Conservation (phyloP, 1,139 yeast species). For the Barnettozyma hawaiiensis region DNA sequence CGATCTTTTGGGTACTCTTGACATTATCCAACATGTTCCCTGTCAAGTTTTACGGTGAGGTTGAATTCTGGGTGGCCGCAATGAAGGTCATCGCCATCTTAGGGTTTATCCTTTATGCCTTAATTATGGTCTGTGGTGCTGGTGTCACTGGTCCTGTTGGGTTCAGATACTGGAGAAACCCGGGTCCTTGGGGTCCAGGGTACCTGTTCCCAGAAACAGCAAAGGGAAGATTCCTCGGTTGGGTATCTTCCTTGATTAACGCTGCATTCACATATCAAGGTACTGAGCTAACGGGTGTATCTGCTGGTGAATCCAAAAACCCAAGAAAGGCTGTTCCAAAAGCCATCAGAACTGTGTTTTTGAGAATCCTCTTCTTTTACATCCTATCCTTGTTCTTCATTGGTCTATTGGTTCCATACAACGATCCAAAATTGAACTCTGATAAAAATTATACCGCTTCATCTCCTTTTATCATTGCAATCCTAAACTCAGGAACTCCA, state of each 20-base stretch:
- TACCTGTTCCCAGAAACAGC: conserved; percentile 43
- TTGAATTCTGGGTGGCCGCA: conserved; percentile 68
- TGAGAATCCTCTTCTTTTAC: conserved; percentile 77
- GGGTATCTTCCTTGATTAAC: conserved; percentile 60
- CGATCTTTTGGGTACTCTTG: conserved; percentile 56
- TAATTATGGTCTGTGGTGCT: conserved; percentile 75
- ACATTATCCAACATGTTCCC: conserved; percentile 53
- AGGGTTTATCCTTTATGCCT: conserved; percentile 66
- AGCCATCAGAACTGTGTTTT: conserved; percentile 77
- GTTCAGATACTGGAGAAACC: conserved; percentile 87
- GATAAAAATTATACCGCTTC: conserved; percentile 48
- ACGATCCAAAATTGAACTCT: conserved; percentile 52
- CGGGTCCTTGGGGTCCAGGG: conserved; percentile 79
- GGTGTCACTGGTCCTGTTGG: conserved; percentile 70
- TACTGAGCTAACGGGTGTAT: conserved; percentile 80
- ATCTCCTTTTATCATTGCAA: conserved; percentile 69
- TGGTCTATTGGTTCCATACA: conserved; percentile 77
- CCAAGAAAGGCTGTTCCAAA: conserved; percentile 80
- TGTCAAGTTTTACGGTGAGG: conserved; percentile 61
- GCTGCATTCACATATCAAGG: conserved; percentile 82
- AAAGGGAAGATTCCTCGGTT: conserved; percentile 68
- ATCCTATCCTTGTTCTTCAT: conserved; percentile 73
- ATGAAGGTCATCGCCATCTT: conserved; percentile 67
- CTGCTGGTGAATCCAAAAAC: conserved; percentile 83
- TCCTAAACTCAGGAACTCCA: conserved; percentile 63